Evolutionary conservation across 257 asterid genomes (phyloP).

Genomic region (Solanum gandarillasii): DNA sequence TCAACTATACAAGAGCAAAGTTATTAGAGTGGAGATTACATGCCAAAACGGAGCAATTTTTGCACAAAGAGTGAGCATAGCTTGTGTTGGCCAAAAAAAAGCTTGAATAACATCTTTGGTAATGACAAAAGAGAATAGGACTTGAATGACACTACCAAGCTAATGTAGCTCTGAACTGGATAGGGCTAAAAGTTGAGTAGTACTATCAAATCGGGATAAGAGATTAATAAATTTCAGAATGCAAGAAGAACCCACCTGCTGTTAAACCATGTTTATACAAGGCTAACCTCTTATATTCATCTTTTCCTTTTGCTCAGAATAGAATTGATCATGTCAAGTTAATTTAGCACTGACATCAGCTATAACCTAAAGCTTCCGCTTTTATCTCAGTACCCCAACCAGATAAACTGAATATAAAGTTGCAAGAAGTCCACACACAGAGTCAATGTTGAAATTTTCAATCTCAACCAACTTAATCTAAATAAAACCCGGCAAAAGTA

Average conservation of each 20-base stretch:
- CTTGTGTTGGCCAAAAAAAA: background rate
- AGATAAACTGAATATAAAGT: background rate
- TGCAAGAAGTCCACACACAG: background rate
- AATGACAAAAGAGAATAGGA: background rate
- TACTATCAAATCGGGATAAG: background rate
- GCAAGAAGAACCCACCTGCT: background rate
- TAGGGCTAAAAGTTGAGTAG: background rate
- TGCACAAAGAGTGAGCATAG: background rate
- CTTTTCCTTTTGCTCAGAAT: background rate
- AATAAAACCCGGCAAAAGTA: background rate
- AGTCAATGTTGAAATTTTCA: background rate
- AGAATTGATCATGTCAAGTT: background rate
- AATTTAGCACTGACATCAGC: background rate
- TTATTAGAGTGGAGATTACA: background rate
- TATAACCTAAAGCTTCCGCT: background rate
- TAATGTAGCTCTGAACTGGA: background rate
- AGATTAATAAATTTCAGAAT: background rate
- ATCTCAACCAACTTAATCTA: background rate
- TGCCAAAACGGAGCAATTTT: background rate
- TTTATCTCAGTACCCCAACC: background rate
- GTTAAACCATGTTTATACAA: background rate
- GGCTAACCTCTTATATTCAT: background rate
- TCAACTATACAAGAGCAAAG: background rate
- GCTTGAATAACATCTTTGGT: background rate
- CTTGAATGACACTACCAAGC: background rate